Base-by-base conservation (phyloP, 148 eudicot species). In the Persicaria tinctoria region DNA sequence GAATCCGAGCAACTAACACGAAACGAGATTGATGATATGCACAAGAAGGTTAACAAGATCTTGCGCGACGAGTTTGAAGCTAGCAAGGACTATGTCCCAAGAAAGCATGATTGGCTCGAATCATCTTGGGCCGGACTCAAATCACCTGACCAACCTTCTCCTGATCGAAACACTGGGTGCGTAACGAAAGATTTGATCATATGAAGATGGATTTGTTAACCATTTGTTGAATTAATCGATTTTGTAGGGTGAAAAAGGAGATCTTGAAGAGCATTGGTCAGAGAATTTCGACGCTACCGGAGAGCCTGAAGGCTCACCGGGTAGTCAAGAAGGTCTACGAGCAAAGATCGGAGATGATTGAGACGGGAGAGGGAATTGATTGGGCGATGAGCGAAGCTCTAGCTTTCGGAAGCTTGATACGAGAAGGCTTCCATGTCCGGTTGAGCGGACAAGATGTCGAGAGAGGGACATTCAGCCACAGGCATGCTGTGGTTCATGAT, bases 371-470 rank as follows among this genome's bases (percentile, higher is more conserved):
- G 74, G 96, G 92, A n/a, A 83, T 88, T 81, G 96, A 88, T 70
- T 90, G 92, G 96, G 96, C 92, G 10, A 80, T 90, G 18, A 91
- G 84, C 76, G 96, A 90, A 84, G 96, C 96, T 14, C 90, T 90
- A 79, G 96, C 96, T 75, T 86, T 90, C 78, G 96, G 92, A 45
- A 88, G 92, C 68, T 76, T 90, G 79, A 82, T 90, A 55, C 85
- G 85, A 2, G 96, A 90, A 76, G 92, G 96, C 72, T 88, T 88
- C 80, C 96, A 90, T 77, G 96, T 90, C 49, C 83, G 96, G 74
- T 80, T 90, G 79, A 88, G 96, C 60, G 93, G 93, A 66, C 93
- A 89, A 76, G 93, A 89, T 76, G 93, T 89, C 23, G 91, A 89
- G 82, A 86, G 96, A 77, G 96, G 96, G 70, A 90, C 96, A 50